These are phyloP conservation scores for Periglandula ipomoeae DNA, from an alignment of 2,329 filamentous ascomycete genomes.

Conservation along the genomic window DNA sequence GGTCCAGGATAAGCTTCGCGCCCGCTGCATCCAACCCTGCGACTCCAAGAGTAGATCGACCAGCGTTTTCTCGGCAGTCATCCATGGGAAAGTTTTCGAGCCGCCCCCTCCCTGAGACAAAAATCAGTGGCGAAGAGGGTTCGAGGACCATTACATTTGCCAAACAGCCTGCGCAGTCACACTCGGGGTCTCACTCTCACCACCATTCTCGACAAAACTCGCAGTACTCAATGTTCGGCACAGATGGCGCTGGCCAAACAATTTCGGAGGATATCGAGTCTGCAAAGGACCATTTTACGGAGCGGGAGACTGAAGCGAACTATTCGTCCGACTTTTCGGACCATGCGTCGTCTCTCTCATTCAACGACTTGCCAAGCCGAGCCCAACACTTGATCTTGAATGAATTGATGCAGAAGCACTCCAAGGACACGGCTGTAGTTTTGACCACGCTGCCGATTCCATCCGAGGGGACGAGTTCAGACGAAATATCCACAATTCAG, in stretches of 20 bases:
- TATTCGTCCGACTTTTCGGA: conserved; percentile 42
- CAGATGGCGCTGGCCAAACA: conserved; percentile 29
- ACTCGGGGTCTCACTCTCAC: conserved; percentile 10
- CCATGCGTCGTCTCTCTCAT: conserved; percentile 61
- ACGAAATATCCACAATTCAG: conserved; percentile 58
- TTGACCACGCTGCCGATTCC: conserved; percentile 81
- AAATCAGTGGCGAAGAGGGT: conserved; percentile 41
- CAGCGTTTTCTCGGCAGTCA: conserved; percentile 30
- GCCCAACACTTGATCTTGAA: conserved; percentile 83
- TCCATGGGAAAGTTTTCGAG: conserved; percentile 53
- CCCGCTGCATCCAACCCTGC: conserved; percentile 17
- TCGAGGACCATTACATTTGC: conserved; percentile 57
- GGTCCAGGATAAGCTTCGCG: conserved; percentile 60
- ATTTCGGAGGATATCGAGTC: conserved; percentile 31
- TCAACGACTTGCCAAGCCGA: conserved; percentile 77
- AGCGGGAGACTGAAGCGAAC: conserved; percentile 15
- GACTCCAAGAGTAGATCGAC: conserved; percentile 24
- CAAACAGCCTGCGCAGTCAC: conserved; percentile 22
- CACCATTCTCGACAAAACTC: conserved; percentile 27
- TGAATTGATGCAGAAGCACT: conserved; percentile 65
- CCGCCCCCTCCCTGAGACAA: conserved; percentile 52
- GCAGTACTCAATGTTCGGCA: conserved; percentile 19
- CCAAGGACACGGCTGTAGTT: conserved; percentile 63
- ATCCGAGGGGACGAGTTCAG: conserved; percentile 63
- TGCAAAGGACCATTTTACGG: conserved; percentile 8